A percentile compares a stretch with the other conserved stretches of the same genome.
These are phyloP conservation scores for Pythium brachiatum DNA, from an alignment of 352 stramenopile genomes.

Conservation along the genomic window DNA sequence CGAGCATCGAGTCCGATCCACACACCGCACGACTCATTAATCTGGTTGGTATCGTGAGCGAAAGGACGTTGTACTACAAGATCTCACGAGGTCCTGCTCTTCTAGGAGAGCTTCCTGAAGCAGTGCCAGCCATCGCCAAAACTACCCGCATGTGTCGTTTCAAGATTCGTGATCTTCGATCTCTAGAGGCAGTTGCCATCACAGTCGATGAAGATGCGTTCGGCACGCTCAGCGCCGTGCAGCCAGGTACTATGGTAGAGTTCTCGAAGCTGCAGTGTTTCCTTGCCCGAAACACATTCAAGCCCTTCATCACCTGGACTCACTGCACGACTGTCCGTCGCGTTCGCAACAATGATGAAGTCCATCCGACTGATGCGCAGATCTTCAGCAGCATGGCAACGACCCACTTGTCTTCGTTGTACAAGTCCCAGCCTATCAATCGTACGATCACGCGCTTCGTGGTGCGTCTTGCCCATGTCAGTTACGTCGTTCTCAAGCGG, in stretches of 20 bases:
- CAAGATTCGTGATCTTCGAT: constrained; percentile 41
- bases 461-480: constrained; percentile 69
- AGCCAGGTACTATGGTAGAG: constrained; percentile 38
- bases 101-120: background rate
- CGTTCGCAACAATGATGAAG: background rate
- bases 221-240: constrained; percentile 30
- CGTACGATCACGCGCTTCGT: constrained; percentile 53
- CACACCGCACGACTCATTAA: constrained; percentile 20
- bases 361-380: constrained; percentile 21
- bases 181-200: constrained; percentile 47
- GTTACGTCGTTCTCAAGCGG: constrained; percentile 72
- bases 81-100: background rate
- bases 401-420: constrained; percentile 45
- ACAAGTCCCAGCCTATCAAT: constrained; percentile 38
- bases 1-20: background rate
- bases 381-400: constrained; percentile 43
- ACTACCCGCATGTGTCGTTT: constrained; percentile 16
- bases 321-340: constrained; percentile 14
- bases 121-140: background rate
- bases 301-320: constrained; percentile 61
- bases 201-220: constrained; percentile 46
- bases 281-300: constrained; percentile 54
- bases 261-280: constrained; percentile 57
- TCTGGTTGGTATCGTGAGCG: constrained; percentile 13
- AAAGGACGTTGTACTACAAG: constrained; percentile 16